Evolutionary conservation across 164 flowering plant species (phyloP), one percentile per base, ranked within the genome.

Genomic region (Vitis amurensis): DNA sequence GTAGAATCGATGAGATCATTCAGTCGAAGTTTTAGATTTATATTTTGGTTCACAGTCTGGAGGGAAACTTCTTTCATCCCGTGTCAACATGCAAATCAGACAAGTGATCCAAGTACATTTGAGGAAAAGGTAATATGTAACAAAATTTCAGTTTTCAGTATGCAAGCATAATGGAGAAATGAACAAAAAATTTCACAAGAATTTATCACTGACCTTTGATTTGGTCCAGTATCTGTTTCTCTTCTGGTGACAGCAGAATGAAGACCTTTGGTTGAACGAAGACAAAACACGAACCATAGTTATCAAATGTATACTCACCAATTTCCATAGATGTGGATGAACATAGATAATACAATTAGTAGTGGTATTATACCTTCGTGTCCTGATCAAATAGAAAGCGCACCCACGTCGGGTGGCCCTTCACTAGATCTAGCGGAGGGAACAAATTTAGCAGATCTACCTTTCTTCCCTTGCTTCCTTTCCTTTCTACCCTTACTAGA

Each of bases 361-460:
- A 23, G 58, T 4, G n/a, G 31, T 49, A 19, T 3, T 0, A 17
- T 49, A 48, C 53, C 66, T 49, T 63, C 8, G 5, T 2, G 23
- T 49, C 37, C 11, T 19, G 50, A 50, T 83, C 76, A 91, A 64
- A 91, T 91, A 72, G 91, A 87, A 68, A 91, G 88, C 2, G 92
- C 91, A 66, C 97, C 97, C 86, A 91, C 56, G 69, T 91, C 92
- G n/a, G 81, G 87, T 11, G 74, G 80, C 30, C 76, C 79, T 63
- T 77, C 81, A 74, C 78, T 76, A 61, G 77, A 75, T 64, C 64
- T 74, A 62, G 49, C 44, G n/a, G 79, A 53, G 61, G 76, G 64
- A 31, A 66, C 23, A 69, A 51, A 51, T 51, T 76, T 81, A 2
- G 55, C 56, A 17, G 78, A 50, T 64, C 67, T 83, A 61, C 76